Evolutionary conservation across 805 yeast species (phyloP).

Genomic region (Wickerhamiella azyma): DNA sequence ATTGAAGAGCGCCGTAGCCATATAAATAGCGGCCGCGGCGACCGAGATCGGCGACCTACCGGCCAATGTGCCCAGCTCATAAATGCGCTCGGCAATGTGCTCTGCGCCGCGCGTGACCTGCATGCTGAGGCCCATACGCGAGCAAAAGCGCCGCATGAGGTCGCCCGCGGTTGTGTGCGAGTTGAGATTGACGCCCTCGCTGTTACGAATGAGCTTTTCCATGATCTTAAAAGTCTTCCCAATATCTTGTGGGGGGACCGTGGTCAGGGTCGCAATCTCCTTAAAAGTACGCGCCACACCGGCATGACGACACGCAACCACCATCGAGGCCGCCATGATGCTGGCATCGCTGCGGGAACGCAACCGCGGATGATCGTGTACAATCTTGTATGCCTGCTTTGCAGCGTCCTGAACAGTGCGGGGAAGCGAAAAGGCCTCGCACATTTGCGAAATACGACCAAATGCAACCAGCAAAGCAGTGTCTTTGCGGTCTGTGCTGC

Average conservation of each 20-base stretch:
- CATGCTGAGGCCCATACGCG: conserved; percentile 76
- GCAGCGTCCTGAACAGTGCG: conserved; percentile 95
- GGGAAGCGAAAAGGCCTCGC: conserved; percentile 92
- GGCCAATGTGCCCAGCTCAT: conserved; percentile 84
- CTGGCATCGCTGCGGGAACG: conserved; percentile 87
- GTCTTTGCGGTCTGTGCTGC: conserved; percentile 76
- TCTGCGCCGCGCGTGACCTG: conserved; percentile 88
- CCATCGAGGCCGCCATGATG: conserved; percentile 92
- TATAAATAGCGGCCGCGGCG: conserved; percentile 93
- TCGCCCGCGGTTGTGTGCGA: conserved; percentile 73
- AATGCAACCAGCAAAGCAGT: conserved; percentile 79
- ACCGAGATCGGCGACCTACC: conserved; percentile 96
- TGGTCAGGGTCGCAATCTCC: conserved; percentile 89
- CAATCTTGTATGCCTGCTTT: conserved; percentile 85
- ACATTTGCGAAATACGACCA: conserved; percentile 83
- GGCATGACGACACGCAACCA: conserved; percentile 89
- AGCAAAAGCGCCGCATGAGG: conserved; percentile 88
- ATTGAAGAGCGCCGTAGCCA: conserved; percentile 82
- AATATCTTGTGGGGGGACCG: conserved; percentile 87
- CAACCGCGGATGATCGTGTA: conserved; percentile 71
- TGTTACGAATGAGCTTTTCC: conserved; percentile 41
- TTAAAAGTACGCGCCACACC: conserved; percentile 87
- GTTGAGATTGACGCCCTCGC: conserved; percentile 27
- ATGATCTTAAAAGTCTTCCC: conserved; percentile 82
- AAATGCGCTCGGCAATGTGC: conserved; percentile 76